These are phyloP conservation scores for Hemileccinum impolitum DNA, from an alignment of 768 basidiomycete genomes.

Conservation along the genomic window DNA sequence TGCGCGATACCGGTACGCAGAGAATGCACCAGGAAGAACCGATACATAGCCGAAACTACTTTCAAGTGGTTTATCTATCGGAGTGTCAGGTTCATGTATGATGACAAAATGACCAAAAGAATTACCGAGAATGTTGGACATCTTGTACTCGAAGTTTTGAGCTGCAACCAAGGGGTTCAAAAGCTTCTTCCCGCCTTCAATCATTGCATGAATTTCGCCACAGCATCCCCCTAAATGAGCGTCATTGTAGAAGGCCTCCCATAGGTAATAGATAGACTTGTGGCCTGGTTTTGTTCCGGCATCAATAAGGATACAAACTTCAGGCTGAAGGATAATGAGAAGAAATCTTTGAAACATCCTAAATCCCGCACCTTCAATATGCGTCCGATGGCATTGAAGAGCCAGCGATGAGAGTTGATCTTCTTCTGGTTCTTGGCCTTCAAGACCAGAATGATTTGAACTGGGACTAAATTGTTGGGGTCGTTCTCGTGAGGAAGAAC, in stretches of 20 bases:
- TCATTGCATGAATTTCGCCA: conserved; percentile 97
- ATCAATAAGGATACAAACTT: conserved; percentile 89
- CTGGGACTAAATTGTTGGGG: conserved; percentile 88
- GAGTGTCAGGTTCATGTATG: conserved; percentile 6
- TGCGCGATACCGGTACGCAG: conserved; percentile 90
- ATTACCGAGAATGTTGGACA: conserved; percentile 91
- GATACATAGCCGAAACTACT: conserved; percentile 95
- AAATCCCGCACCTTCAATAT: conserved; percentile 57
- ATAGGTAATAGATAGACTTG: conserved; percentile 93
- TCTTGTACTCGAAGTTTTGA: conserved; percentile 98
- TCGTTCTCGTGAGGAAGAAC: conserved; percentile 89
- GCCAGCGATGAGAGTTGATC: conserved; percentile 94
- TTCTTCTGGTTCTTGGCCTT: conserved; percentile 97
- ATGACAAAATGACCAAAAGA: neutral
- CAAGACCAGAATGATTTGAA: conserved; percentile 86
- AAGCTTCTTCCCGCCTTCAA: conserved; percentile 87
- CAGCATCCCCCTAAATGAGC: conserved; percentile 80
- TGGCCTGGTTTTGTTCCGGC: conserved; percentile 97
- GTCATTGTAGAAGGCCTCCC: conserved; percentile 89
- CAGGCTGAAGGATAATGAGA: conserved; percentile 55
- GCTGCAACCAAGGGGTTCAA: conserved; percentile 91
- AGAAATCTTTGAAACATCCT: conserved; percentile 12
- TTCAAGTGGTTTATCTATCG: conserved; percentile 84
- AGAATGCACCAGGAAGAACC: conserved; percentile 95
- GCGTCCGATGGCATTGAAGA: conserved; percentile 90